Evolutionary conservation across 768 basidiomycete genomes (phyloP).

Genomic region (Psilocybe subaeruginosa): DNA sequence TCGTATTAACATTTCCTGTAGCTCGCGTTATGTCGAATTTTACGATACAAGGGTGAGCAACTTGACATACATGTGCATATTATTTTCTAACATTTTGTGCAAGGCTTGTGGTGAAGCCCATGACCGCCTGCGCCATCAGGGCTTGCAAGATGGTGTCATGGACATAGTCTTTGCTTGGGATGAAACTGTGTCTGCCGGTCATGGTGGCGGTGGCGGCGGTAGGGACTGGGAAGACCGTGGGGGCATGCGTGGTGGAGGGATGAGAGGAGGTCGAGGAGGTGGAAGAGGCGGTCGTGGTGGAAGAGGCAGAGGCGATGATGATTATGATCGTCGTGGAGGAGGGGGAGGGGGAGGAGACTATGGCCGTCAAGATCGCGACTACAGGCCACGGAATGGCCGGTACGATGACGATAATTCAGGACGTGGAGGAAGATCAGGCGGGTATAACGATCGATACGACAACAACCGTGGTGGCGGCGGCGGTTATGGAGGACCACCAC

Average conservation of each 20-base stretch:
- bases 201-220: conserved; percentile 28
- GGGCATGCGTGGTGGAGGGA: conserved; percentile 29
- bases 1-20: conserved; percentile 30
- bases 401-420: conserved; percentile 45
- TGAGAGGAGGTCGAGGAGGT: conserved; percentile 25
- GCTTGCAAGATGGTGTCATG: conserved; percentile 84
- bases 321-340: conserved; percentile 45
- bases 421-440: conserved; percentile 38
- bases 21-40: conserved; percentile 91
- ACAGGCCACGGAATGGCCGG: conserved; percentile 40
- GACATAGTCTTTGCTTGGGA: conserved; percentile 91
- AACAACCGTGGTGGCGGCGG: conserved; percentile 35
- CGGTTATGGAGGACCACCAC: conserved; percentile 33
- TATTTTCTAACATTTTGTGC: not conserved
- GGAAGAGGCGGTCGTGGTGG: conserved; percentile 34
- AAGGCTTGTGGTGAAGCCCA: conserved; percentile 80
- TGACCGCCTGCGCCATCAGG: conserved; percentile 79
- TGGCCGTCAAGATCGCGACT: conserved; percentile 49
- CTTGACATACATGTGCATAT: not conserved
- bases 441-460: conserved; percentile 49
- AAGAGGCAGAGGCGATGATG: conserved; percentile 43
- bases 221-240: conserved; percentile 53
- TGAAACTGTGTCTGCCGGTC: conserved; percentile 51
- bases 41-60: conserved; percentile 81
- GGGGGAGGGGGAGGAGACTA: conserved; percentile 43